These are phyloP conservation scores for Tulasnella calospora DNA, from an alignment of 768 basidiomycete species.

Conservation along the genomic window DNA sequence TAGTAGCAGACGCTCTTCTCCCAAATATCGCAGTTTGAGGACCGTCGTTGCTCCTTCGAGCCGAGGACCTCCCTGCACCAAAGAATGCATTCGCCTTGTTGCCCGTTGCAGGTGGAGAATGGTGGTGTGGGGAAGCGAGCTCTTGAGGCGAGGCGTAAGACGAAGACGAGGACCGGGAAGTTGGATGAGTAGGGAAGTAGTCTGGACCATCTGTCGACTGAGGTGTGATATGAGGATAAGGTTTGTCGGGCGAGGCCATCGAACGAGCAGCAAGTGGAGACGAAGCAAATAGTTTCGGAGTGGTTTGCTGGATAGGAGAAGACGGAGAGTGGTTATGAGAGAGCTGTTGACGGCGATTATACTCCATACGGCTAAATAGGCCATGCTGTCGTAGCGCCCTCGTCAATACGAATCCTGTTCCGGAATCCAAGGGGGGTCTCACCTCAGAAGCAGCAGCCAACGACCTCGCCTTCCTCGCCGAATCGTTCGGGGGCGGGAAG, in stretches of 20 bases:
- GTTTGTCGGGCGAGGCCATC: neutral
- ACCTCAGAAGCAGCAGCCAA: constrained; percentile 23
- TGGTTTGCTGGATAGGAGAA: neutral
- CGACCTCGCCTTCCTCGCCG: constrained; percentile 55
- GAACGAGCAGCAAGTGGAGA: neutral
- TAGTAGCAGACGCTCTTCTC: neutral
- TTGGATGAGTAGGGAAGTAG: neutral
- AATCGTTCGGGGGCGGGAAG: constrained; percentile 77
- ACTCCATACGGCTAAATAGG: constrained; percentile 15
- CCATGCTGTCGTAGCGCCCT: neutral
- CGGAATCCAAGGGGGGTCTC: neutral
- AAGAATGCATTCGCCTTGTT: neutral
- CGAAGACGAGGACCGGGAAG: neutral
- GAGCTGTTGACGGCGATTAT: neutral
- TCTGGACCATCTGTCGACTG: neutral
- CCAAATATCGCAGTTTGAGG: neutral
- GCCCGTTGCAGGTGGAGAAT: neutral
- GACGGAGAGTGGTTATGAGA: neutral
- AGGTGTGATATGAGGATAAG: neutral
- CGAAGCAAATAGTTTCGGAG: neutral
- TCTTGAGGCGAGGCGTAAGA: neutral
- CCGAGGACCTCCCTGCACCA: neutral
- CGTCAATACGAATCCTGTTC: no score
- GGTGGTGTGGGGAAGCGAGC: neutral
- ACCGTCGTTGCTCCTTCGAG: neutral